Percentiles rank a stretch among this genome's conserved stretches.
Conservation (phyloP, 495 filamentous ascomycete genomes). For the Tuber indicum region DNA sequence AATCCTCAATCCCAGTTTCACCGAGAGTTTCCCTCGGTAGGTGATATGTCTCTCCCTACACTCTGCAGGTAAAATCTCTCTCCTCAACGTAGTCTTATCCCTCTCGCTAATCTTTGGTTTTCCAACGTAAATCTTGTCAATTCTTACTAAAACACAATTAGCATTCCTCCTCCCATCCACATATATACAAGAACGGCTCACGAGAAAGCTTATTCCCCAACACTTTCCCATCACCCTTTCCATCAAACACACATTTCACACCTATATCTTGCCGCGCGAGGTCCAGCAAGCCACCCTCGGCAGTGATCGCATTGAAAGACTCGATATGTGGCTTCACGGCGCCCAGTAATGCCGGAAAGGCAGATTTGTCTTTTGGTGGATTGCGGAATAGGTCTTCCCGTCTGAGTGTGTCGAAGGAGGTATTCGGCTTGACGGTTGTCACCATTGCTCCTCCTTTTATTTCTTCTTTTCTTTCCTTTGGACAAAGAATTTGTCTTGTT, state of each 20-base stretch:
- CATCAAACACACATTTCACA: conserved; percentile 78
- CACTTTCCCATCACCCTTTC: conserved; percentile 47
- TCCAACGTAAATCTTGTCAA: conserved; percentile 41
- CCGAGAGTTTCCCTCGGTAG: conserved; percentile 79
- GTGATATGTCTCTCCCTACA: conserved; percentile 89
- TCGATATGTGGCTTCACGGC: conserved; percentile 85
- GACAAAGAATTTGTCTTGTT: neutral
- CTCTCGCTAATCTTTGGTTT: conserved; percentile 37
- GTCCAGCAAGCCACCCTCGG: conserved; percentile 61
- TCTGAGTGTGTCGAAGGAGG: conserved; percentile 63
- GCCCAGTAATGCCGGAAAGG: conserved; percentile 76
- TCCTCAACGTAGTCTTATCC: conserved; percentile 47
- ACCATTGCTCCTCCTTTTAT: conserved; percentile 12
- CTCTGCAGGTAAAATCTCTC: conserved; percentile 84
- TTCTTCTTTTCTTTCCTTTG: neutral
- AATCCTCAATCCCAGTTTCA: conserved; percentile 69
- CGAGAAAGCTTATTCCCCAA: conserved; percentile 41
- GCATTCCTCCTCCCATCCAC: neutral
- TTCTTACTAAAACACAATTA: conserved; percentile 26
- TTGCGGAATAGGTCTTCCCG: conserved; percentile 81
- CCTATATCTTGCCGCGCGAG: conserved; percentile 81
- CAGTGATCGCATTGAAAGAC: conserved; percentile 92
- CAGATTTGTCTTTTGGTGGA: conserved; percentile 76
- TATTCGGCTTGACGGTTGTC: conserved; percentile 45
- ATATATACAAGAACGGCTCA: conserved; percentile 13